phyloP scores from a whole-genome alignment of 495 filamentous ascomycete genomes.

The Chaetomidium leptoderma region DNA sequence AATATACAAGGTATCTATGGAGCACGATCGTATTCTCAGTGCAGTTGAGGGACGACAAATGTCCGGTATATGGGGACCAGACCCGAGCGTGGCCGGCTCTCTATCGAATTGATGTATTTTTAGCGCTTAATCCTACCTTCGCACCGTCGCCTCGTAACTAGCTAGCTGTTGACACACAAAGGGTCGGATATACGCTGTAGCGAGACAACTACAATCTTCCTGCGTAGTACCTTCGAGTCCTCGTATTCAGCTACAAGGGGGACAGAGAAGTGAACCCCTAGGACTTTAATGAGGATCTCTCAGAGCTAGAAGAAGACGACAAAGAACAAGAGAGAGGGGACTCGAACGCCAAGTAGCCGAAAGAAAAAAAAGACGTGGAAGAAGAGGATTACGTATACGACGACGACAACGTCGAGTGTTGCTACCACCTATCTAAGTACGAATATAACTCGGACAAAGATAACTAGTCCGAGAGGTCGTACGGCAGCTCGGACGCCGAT shows the following conservation, averaged over 20 bases:
- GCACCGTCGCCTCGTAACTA: too few species aligned
- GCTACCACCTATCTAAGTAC: not conserved
- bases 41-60: too few species aligned
- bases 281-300: conserved; percentile 1
- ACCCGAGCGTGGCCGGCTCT: too few species aligned
- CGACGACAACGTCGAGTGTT: not conserved
- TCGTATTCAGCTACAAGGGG: not conserved
- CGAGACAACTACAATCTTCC: not conserved
- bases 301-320: not conserved
- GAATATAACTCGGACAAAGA: not conserved
- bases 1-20: too few species aligned
- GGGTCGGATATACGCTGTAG: too few species aligned
- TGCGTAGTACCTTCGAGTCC: not conserved
- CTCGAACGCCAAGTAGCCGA: too few species aligned
- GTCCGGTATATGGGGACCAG: too few species aligned
- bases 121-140: too few species aligned
- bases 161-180: too few species aligned
- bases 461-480: not conserved
- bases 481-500: conserved; percentile 1
- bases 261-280: not conserved
- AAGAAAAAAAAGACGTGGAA: not conserved
- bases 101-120: too few species aligned
- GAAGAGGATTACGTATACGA: not conserved
- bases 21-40: too few species aligned
- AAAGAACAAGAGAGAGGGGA: not conserved